Conservation (phyloP, 2,329 filamentous ascomycete genomes). For the Thielaviopsis populi region DNA sequence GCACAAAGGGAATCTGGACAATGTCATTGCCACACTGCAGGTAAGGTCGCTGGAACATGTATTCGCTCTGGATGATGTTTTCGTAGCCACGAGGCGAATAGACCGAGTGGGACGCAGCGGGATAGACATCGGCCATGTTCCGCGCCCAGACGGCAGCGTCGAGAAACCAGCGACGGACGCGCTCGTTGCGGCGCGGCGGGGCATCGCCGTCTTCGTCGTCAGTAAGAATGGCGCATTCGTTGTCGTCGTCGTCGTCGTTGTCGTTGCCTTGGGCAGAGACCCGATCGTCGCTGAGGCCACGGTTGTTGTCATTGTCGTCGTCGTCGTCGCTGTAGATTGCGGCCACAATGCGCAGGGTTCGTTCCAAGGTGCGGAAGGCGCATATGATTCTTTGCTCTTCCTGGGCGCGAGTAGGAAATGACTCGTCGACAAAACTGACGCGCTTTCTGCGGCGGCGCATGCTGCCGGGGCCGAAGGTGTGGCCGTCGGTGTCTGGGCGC, state of each 20-base stretch:
- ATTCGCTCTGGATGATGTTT: slow-evolving; percentile 10
- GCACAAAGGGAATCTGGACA: slow-evolving; percentile 14
- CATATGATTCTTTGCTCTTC: slow-evolving; percentile 14
- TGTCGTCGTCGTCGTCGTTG: neutral
- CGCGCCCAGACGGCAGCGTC: slow-evolving; percentile 13
- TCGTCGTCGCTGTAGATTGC: slow-evolving; percentile 15
- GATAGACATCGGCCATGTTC: slow-evolving; percentile 15
- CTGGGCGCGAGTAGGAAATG: slow-evolving; percentile 12
- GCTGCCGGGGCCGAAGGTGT: slow-evolving; percentile 13
- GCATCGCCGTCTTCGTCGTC: slow-evolving; percentile 11
- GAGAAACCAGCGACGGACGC: slow-evolving; percentile 13
- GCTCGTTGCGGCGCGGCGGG: slow-evolving; percentile 5
- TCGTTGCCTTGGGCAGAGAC: neutral
- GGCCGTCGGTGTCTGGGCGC: slow-evolving; percentile 12
- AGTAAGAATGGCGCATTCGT: slow-evolving; percentile 10
- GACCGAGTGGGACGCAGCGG: slow-evolving; percentile 10
- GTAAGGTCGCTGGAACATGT: slow-evolving; percentile 14
- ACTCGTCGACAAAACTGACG: slow-evolving; percentile 15
- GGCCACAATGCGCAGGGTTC: slow-evolving; percentile 13
- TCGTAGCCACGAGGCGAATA: slow-evolving; percentile 7
- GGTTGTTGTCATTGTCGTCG: neutral
- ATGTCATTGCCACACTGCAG: slow-evolving; percentile 14
- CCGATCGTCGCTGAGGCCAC: neutral
- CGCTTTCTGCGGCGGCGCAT: slow-evolving; percentile 17
- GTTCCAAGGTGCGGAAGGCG: slow-evolving; percentile 13